Evolutionary conservation across 2,329 filamentous ascomycete species (phyloP).

Genomic region (Stagonosporopsis tanaceti): DNA sequence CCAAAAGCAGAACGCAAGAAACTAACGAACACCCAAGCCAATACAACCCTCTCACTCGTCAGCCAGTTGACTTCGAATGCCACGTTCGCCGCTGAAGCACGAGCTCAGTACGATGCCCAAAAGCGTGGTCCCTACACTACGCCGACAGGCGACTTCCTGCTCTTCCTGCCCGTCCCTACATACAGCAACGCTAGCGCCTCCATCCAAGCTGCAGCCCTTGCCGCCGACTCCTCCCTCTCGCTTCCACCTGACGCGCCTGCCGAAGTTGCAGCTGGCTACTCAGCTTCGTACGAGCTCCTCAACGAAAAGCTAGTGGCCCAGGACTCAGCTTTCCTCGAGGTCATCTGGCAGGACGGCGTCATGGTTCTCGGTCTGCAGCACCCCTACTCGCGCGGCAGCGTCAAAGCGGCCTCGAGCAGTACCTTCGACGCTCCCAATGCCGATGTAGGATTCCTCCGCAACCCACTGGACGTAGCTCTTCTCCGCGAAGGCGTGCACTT

Average conservation of each 20-base stretch:
- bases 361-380: constrained; percentile 31
- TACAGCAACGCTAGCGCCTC: constrained; percentile 28
- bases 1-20: background rate
- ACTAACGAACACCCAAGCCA: constrained; percentile 18
- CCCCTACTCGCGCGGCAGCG: constrained; percentile 36
- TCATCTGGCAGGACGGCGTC: constrained; percentile 32
- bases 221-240: constrained; percentile 25
- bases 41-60: constrained; percentile 18
- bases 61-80: constrained; percentile 23
- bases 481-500: constrained; percentile 34
- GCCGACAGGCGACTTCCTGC: constrained; percentile 33
- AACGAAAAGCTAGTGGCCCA: constrained; percentile 28
- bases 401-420: constrained; percentile 30
- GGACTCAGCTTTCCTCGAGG: constrained; percentile 30
- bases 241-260: constrained; percentile 24
- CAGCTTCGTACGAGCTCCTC: constrained; percentile 24
- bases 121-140: constrained; percentile 24
- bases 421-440: constrained; percentile 36
- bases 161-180: constrained; percentile 31
- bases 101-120: constrained; percentile 23
- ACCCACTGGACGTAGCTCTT: constrained; percentile 32
- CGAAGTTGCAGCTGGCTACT: constrained; percentile 30
- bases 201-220: constrained; percentile 25
- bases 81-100: constrained; percentile 32
- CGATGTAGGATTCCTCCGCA: constrained; percentile 34